Evolutionary conservation across 805 yeast genomes (phyloP), one percentile per base, ranked within the genome.

Genomic region (Hanseniaspora taiwanica): DNA sequence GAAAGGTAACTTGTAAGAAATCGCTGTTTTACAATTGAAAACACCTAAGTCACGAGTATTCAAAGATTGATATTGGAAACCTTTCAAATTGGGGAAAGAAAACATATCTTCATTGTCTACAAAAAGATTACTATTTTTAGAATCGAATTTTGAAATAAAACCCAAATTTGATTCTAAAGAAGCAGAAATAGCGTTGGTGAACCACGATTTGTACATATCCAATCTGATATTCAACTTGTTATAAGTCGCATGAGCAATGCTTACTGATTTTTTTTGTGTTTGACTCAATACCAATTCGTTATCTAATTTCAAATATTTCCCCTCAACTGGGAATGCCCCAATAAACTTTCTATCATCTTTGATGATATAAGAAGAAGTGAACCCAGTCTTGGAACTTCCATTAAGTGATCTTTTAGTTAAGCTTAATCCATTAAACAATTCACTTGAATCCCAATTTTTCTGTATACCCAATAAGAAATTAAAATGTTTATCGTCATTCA

Each of bases 361-460:
- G 6, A n/a, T n/a, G n/a, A 54, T 49, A 44, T 63, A 64, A 27
- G 65, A 56, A 21, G 66, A 55, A 38, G 65, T 60, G 3, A 73
- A 45, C 13, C 75, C 64, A 13, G 72, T 56, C 56, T 85, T 86
- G 2, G 82, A 78, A 23, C 63, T 62, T 42, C 72, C 77, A 8
- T 64, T 62, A 12, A 80, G 61, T 40, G 73, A 68, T 47, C 91
- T 66, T 53, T 72, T 72, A 2, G 68, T 63, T 13, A 78, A 62
- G 16, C 78, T 70, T n/a, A 81, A 48, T 6, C 94, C 95, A 38
- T 69, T 65, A 40, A 58, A 59, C 9, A 52, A 44, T 5, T 59
- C 57, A 6, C 51, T 49, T 2, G 44, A 42, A 27, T 46, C 48
- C 48, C 62, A 62, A n/a, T 52, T 43, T 49, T 63, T 58, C 52